phyloP scores from a whole-genome alignment of 2,329 filamentous ascomycete species.

The Cladophialophora yegresii region DNA sequence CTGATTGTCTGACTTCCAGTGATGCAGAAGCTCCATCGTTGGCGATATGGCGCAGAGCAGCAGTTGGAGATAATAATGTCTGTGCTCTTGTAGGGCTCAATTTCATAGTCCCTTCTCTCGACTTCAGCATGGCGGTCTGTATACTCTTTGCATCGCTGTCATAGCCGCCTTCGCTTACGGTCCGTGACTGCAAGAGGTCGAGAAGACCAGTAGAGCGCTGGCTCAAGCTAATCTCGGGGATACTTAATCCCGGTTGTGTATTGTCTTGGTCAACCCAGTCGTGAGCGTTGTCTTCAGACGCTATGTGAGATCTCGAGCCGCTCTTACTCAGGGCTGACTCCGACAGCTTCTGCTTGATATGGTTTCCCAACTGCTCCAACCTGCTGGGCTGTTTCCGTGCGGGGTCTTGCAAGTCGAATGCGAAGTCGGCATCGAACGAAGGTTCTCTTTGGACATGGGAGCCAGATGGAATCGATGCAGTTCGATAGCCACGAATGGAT shows the following conservation, averaged over 20 bases:
- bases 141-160: slow-evolving; percentile 37
- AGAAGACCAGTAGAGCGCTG: slow-evolving; percentile 31
- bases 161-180: slow-evolving; percentile 34
- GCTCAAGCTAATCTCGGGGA: slow-evolving; percentile 21
- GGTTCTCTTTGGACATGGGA: slow-evolving; percentile 13
- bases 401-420: slow-evolving; percentile 15
- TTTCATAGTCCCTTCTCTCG: slow-evolving; percentile 24
- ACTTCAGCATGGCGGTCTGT: slow-evolving; percentile 28
- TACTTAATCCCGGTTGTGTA: slow-evolving; percentile 4
- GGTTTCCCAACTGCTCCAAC: slow-evolving; percentile 28
- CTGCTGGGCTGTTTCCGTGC: slow-evolving; percentile 24
- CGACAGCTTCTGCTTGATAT: slow-evolving; percentile 36
- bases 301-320: slow-evolving; percentile 23
- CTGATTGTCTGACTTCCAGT: background rate
- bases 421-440: slow-evolving; percentile 29
- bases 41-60: background rate
- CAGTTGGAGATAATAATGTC: background rate
- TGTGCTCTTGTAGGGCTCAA: slow-evolving; percentile 17
- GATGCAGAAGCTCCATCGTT: slow-evolving; percentile 1
- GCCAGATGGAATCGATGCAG: slow-evolving; percentile 22
- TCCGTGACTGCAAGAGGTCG: slow-evolving; percentile 33
- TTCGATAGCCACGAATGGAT: slow-evolving; percentile 32
- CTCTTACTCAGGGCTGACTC: slow-evolving; percentile 32
- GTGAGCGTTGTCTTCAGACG: slow-evolving; percentile 8
- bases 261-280: background rate